phyloP scores from a whole-genome alignment of 2,329 filamentous ascomycete species.

The Chaetothyriales sp. region DNA sequence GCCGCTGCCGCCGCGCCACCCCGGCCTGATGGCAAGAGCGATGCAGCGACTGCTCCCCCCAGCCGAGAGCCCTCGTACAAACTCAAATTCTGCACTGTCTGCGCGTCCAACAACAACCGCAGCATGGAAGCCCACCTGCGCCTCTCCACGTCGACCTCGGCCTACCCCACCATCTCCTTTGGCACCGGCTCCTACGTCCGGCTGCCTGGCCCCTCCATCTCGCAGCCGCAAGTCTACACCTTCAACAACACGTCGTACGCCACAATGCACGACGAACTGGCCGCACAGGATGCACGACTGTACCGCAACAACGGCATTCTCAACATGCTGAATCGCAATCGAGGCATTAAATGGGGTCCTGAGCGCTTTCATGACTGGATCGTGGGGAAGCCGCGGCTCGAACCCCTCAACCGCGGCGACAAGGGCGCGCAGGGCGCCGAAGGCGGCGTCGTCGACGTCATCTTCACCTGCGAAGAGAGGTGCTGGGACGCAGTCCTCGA shows the following conservation, averaged over 20 bases:
- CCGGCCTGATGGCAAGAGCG: too few relatives aligned
- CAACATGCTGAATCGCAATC: slow-evolving; percentile 89
- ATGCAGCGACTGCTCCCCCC: slow-evolving; percentile 25
- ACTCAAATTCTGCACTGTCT: slow-evolving; percentile 96
- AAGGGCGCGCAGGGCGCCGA: slow-evolving; percentile 71
- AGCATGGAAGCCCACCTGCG: slow-evolving; percentile 99
- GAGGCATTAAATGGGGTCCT: slow-evolving; percentile 83
- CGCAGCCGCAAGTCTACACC: slow-evolving; percentile 90
- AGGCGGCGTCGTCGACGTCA: slow-evolving; percentile 77
- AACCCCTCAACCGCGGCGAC: slow-evolving; percentile 54
- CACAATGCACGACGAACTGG: slow-evolving; percentile 83
- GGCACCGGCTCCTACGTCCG: slow-evolving; percentile 91
- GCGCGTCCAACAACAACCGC: slow-evolving; percentile 95
- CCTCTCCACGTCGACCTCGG: slow-evolving; percentile 65
- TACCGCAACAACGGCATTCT: slow-evolving; percentile 87
- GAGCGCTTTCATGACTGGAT: slow-evolving; percentile 98
- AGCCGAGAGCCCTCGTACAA: slow-evolving; percentile 52
- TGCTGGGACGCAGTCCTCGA: slow-evolving; percentile 98
- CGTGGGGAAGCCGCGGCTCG: slow-evolving; percentile 66
- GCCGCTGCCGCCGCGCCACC: not conserved
- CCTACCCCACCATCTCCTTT: slow-evolving; percentile 95
- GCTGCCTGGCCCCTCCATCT: slow-evolving; percentile 78
- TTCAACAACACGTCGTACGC: slow-evolving; percentile 97
- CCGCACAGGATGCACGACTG: slow-evolving; percentile 68
- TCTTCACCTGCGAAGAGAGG: slow-evolving; percentile 93